Evolutionary conservation across 192 early-diverging fungal genomes (phyloP), one percentile per base, ranked within the genome.

Genomic region (Lobulomyces angularis): DNA sequence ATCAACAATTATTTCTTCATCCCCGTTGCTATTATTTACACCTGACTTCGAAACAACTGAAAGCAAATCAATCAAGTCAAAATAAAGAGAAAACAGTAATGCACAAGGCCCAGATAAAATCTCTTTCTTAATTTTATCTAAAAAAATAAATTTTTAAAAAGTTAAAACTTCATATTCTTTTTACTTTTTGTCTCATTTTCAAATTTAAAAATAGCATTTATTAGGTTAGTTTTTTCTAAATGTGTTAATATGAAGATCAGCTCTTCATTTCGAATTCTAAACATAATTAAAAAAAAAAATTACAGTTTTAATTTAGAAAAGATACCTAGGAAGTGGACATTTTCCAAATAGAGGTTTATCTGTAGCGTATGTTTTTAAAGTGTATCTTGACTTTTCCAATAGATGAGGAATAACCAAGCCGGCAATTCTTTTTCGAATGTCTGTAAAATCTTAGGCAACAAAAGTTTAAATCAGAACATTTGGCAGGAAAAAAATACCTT

Each of bases 261-360:
- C 51, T 82, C 79, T 39, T 69, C 62, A 35, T 73, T 70, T 29
- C 77, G 58, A 19, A 77, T 61, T 46, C 79, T 71, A 29, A 29
- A 17, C 5, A 22, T 19, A 34, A 44, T 11, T 36, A 27, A 16
- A 18, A 42, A 32, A 11, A 27, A 24, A 29, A 29, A 41, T 18
- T 37, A 37, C 41, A 27, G 25, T 26, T 36, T 46, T 25, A 37
- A 16, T 48, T 46, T 18, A 41, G 44, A 17, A 46, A 48, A 37
- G 53, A 28, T 42, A 79, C 56, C 76, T 65, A 44, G 84, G 75
- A 55, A 84, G 64, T 3, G 84, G 81, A 29, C 73, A 62, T 23
- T 69, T 64, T n/a, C 79, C 81, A 32, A 74, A 64, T 23, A 80
- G 53, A 3, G 67, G 67, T 48, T 74, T 66, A 55, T 86, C 84